Base-by-base conservation (phyloP, 164 flowering plant genomes). In the Saururus chinensis region DNA sequence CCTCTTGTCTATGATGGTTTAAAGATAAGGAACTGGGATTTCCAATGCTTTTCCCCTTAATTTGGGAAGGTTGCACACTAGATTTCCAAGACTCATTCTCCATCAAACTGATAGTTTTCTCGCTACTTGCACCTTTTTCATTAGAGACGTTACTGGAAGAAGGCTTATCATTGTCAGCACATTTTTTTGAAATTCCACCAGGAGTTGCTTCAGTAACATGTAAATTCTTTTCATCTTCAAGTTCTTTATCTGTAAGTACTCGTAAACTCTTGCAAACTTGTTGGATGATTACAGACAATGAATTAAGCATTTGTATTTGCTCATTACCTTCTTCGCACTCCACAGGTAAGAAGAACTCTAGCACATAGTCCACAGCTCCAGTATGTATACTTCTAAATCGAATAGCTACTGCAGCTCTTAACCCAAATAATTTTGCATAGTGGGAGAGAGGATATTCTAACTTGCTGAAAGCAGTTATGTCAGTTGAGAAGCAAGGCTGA, bases 371-470 rank as follows among this genome's bases (percentile, higher is more conserved):
- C 40, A 74, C 45, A n/a, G 57, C 45, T 66, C 76, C 80, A 55
- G 81, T 75, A 52, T 73, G 65, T 55, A 81, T 71, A 62, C 85
- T 75, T 25, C 89, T 59, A 49, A 84, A 66, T 19, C 85, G 82
- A 59, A 87, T 83, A 20, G 95, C 88, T 24, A 84, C 86, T 66
- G 88, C 84, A 58, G 84, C 88, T 57, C 66, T 73, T 64, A 87
- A 58, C 0, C 73, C 73, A 68, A 84, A 87, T 74, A 84, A 64
- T 71, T 54, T 78, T 4, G 98, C 98, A 72, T 92, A 85, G 66
- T 93, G 92, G n/a, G 86, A 78, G 20, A 89, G 82, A 40, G 98
- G 97, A 68, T 89, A 93, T 19, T 88, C 87, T 0, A 78, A 76
- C 73, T 81, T 86, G 64, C 74, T 70, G 56, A 73, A 73, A 59